These are phyloP conservation scores for Cercophora samala DNA, from an alignment of 495 filamentous ascomycete species.

Conservation along the genomic window DNA sequence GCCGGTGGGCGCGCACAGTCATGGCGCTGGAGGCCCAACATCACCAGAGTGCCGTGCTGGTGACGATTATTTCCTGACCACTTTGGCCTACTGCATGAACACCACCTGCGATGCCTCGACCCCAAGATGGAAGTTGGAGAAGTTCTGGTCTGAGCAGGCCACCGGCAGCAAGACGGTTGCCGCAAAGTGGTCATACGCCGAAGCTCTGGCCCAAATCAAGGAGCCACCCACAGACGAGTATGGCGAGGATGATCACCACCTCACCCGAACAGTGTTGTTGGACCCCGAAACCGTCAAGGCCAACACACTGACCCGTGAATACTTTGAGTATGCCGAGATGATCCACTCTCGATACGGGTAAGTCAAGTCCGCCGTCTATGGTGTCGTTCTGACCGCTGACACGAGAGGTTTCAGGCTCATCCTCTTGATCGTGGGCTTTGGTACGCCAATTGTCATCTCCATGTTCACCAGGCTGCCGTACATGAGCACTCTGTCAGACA, in stretches of 20 bases:
- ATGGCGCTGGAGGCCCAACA: slow-evolving; percentile 24
- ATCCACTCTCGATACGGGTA: slow-evolving; percentile 9
- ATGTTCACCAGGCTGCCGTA: slow-evolving; percentile 32
- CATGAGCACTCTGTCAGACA: slow-evolving; percentile 12
- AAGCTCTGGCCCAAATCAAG: slow-evolving; percentile 15
- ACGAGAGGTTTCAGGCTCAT: background rate
- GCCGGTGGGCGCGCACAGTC: slow-evolving; percentile 8
- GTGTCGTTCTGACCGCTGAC: background rate
- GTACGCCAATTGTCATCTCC: slow-evolving; percentile 33
- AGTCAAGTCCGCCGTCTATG: background rate
- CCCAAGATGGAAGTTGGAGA: slow-evolving; percentile 28
- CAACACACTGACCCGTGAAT: slow-evolving; percentile 11
- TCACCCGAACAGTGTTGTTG: slow-evolving; percentile 35
- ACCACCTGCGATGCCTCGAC: slow-evolving; percentile 28
- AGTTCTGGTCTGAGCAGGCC: slow-evolving; percentile 30
- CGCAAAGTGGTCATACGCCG: slow-evolving; percentile 20
- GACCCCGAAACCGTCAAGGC: slow-evolving; percentile 9
- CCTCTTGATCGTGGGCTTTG: slow-evolving; percentile 31
- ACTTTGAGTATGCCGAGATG: slow-evolving; percentile 9
- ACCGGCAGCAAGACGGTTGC: slow-evolving; percentile 11
- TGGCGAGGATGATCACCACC: slow-evolving; percentile 4
- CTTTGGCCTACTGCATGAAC: slow-evolving; percentile 40
- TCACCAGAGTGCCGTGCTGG: slow-evolving; percentile 35
- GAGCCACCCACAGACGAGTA: slow-evolving; percentile 11
- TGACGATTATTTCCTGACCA: slow-evolving; percentile 36